Percentiles rank a stretch among this genome's conserved stretches.
Evolutionary conservation across 306 rosid genomes (phyloP).

Genomic region (Abrus precatorius): DNA sequence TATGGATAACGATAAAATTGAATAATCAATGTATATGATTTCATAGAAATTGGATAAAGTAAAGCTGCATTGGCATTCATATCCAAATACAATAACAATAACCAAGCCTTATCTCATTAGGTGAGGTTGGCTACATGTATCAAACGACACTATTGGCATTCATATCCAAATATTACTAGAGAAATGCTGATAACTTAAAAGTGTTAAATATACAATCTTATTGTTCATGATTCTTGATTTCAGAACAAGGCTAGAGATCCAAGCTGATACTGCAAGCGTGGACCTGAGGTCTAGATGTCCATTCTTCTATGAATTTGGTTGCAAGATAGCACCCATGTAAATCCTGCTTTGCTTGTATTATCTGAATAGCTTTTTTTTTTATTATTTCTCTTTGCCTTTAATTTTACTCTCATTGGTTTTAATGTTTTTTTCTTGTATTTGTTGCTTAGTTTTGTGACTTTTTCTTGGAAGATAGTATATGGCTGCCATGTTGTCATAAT

Average conservation of each 20-base stretch:
- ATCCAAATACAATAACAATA: background rate
- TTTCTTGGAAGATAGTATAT: slow-evolving; percentile 33
- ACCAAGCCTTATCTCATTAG: no score
- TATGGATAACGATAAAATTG: slow-evolving; percentile 21
- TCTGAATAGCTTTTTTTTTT: slow-evolving; percentile 12
- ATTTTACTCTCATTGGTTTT: background rate
- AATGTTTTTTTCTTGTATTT: slow-evolving; percentile 1
- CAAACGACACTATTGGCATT: background rate
- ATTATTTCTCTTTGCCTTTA: slow-evolving; percentile 21
- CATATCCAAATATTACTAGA: slow-evolving; percentile 23
- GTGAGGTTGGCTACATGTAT: no score
- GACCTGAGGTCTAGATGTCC: slow-evolving; percentile 85
- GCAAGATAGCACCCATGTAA: slow-evolving; percentile 93
- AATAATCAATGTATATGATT: slow-evolving; percentile 14
- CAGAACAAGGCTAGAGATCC: slow-evolving; percentile 92
- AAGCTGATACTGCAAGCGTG: slow-evolving; percentile 85
- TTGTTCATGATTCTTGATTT: slow-evolving; percentile 44
- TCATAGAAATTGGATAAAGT: slow-evolving; percentile 21
- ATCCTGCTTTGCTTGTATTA: slow-evolving; percentile 44
- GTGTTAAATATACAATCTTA: slow-evolving; percentile 39
- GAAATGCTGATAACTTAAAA: slow-evolving; percentile 27
- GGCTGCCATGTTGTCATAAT: slow-evolving; percentile 16
- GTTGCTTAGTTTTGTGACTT: slow-evolving; percentile 15
- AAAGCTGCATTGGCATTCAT: slow-evolving; percentile 34
- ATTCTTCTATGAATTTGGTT: slow-evolving; percentile 94